Base-by-base conservation (phyloP, 306 rosid genomes). In the Pyrus pyrifolia region DNA sequence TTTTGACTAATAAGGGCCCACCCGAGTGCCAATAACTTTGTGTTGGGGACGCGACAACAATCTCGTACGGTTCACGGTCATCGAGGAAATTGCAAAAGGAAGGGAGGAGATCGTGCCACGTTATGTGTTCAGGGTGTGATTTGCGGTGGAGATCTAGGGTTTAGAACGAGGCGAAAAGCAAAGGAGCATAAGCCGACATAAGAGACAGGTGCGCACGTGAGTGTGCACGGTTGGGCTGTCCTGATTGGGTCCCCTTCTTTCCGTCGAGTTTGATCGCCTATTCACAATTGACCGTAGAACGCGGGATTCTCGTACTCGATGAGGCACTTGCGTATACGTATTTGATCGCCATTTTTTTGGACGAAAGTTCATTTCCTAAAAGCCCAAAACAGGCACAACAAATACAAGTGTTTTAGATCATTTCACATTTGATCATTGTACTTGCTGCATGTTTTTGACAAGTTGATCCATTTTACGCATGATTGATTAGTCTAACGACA, bases 201-300 rank as follows among this genome's bases (percentile, higher is more conserved):
- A 3, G 25, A 14, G 80, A 70, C 83, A 78, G 83, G 67, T 31
- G 59, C 33, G 67, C 80, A 82, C 83, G 77, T 78, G 82, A 38
- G 74, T 2, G 6, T 64, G 73, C 80, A 64, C 65, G 71, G 57
- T 74, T 62, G 70, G 72, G 25, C 45, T 73, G 69, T 9, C 79
- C 73, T 1, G 12, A n/a, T 58, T 31, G 67, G 82, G 78, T 21
- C 29, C 74, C 49, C 5, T 1, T 4, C 14, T 30, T 45, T 67
- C 8, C 14, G 67, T 69, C 71, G 53, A 51, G 63, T 75, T 22
- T 21, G 22, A 30, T 25, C 31, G 78, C 71, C 84, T 22, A 62
- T 35, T 76, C 67, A 19, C 19, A 49, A 53, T 75, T 69, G 60
- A 74, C 83, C 76, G 76, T 35, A 51, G 76, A 62, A 61, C 61